Base-by-base conservation (phyloP, 228 moss, liverwort and hornwort species). In the Sphagnum fallax region DNA sequence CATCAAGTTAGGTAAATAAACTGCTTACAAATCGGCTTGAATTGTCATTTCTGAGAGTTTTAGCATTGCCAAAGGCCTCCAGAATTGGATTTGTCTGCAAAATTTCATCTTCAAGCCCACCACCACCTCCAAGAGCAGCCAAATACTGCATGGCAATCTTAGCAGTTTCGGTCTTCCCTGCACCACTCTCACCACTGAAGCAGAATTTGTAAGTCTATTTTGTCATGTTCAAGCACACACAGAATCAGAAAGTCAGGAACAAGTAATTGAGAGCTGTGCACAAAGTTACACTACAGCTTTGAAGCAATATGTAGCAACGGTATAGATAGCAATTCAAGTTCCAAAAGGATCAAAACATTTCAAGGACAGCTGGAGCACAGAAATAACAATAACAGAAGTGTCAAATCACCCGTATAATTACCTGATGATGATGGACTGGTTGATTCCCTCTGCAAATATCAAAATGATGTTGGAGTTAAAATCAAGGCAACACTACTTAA, bases 121-220 rank as follows among this genome's bases (percentile, higher is more conserved):
- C 85, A 67, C 85, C 85, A 59, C 85, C 85, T 55, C 85, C 85
- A 32, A 86, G 79, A 53, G 82, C 85, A 49, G 85, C 85, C 61
- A 86, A 49, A 64, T 86, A 86, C 60, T 86, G 85, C 85, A 86
- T 86, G 15, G 85, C 85, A 65, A 86, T 86, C 70, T 86, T 86
- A 0, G 85, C 85, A 52, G 85, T 86, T 71, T 86, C 85, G 4
- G 85, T 86, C 79, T 86, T 86, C 49, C 85, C 85, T 50, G 85
- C 85, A 70, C 85, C 85, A 75, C 85, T 86, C 68, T 86, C 85
- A 52, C 85, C 85, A 75, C 85, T 86, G 79, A 55, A 55, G 12
- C 55, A 12, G 1, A 12, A 55, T 55, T 8, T 55, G 55, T 55
- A 12, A 55, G 12, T 55, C 55, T 55, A 8, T 55, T 12, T 55